Base-by-base conservation (phyloP, 306 rosid species). In the Pyrus betulifolia region DNA sequence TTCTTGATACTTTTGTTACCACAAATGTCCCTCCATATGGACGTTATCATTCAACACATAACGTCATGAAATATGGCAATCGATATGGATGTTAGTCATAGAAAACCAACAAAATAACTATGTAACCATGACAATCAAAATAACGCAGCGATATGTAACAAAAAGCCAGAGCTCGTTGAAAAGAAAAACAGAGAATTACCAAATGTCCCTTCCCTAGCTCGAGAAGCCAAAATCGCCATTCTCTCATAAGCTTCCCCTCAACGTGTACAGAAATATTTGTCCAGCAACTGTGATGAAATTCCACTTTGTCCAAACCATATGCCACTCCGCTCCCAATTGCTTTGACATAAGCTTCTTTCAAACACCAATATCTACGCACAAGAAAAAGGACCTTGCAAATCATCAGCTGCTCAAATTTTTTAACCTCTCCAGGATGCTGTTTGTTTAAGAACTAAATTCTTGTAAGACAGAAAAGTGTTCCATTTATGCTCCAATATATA, bases 331-430 rank as follows among this genome's bases (percentile, higher is more conserved):
- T 90, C 54, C 97, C 98, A 52, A 79, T 83, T 59, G 97, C 95
- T 86, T 94, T 91, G 72, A 91, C 97, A 72, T 87, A 91, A 27
- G 97, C 97, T 84, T 94, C 98, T 82, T 91, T 91, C 69, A 94
- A 76, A 86, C 89, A 84, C 98, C 98, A 94, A 83, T 89, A 91
- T 75, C 98, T 94, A 86, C 83, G 84, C 54, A 46, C 19, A 46
- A 14, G 1, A 46, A 46, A 14, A 13, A 46, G 17, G 7, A 46
- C 4, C 19, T 14, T 14, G 17, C 54, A 62, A n/a, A 71, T 77
- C 69, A 23, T 67, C 51, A 19, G 64, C 60, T 74, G 42, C 35
- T 52, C 21, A 71, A 30, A 71, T 30, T 8, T 70, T 49, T 49
- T 70, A 2, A 70, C 25, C 4, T 8, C 62, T 25, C 17, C 62